Evolutionary conservation across 2,329 filamentous ascomycete genomes (phyloP), one percentile per base, ranked within the genome.

Genomic region (Colletotrichum aenigma): DNA sequence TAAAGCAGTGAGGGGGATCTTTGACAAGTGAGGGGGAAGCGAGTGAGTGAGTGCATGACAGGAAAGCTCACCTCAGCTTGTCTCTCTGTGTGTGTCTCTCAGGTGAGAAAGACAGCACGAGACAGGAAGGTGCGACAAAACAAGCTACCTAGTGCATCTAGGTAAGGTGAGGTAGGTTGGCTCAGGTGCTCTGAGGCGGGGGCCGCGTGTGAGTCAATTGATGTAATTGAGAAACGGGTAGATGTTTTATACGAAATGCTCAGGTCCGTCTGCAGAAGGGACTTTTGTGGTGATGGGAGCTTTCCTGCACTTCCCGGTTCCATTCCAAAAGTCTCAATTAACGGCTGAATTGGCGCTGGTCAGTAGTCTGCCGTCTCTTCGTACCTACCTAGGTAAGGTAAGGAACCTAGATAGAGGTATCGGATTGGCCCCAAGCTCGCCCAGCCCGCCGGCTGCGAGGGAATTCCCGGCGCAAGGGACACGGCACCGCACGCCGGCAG

Each of bases 401-500:
- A 36, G 34, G 34, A 16, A 12, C 28, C 28, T 30, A 32, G 9
- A 9, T 32, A 32, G 12, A 48, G 18, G 38, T n/a, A 48, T 12
- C n/a, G 38, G 38, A 52, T 52, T 71, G 71, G 71, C 69, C 15
- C 60, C 38, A 56, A 58, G 60, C 58, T 34, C 32, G 58, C 58
- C 55, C 55, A 28, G 43, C 43, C 66, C 38, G 30, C n/a, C 16
- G 52, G 72, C 67, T 71, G 30, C 61, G 68, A 68, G 70, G 70
- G 56, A 75, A 75, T 73, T 69, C 73, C 70, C 73, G 38, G 64
- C 65, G 62, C 70, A 75, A 73, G 56, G 64, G 48, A 52, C 43
- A 52, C 43, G 43, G 24, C 68, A 65, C 24, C 38, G 38, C 26
- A 26, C 55, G 24, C 38, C 64, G 32, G 43, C 71, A 65, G 48